Conservation (phyloP, 2,329 filamentous ascomycete species). For the Aspergillus aculeatinus region DNA sequence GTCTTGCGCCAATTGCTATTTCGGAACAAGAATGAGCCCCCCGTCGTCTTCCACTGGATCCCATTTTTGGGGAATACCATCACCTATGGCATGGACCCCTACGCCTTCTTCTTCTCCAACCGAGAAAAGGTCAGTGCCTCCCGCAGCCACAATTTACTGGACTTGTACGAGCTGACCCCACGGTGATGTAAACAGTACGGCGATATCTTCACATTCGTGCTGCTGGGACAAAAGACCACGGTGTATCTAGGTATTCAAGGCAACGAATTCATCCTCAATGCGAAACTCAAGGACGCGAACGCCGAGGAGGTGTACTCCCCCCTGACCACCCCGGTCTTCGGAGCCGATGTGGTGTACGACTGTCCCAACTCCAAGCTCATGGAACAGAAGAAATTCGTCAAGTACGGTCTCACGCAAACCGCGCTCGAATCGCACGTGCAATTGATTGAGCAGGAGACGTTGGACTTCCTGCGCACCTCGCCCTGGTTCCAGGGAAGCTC, state of each 20-base stretch:
- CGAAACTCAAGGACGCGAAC: conserved; percentile 84
- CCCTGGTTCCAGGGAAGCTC: conserved; percentile 59
- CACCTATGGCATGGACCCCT: conserved; percentile 58
- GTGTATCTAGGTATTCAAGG: conserved; percentile 78
- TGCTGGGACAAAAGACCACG: conserved; percentile 84
- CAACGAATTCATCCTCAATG: conserved; percentile 92
- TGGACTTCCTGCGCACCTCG: conserved; percentile 53
- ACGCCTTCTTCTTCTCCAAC: conserved; percentile 73
- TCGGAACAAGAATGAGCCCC: conserved; percentile 64
- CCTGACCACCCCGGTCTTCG: conserved; percentile 70
- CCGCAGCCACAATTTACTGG: background rate
- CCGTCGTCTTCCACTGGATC: conserved; percentile 77
- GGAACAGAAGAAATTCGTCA: conserved; percentile 88
- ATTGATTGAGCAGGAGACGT: conserved; percentile 70
- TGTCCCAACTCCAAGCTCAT: conserved; percentile 89
- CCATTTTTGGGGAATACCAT: conserved; percentile 54
- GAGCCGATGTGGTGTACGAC: conserved; percentile 84
- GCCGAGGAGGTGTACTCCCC: conserved; percentile 87
- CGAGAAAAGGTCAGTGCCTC: conserved; percentile 64
- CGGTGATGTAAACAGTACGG: conserved; percentile 62
- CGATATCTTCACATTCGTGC: conserved; percentile 85
- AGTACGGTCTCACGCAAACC: conserved; percentile 61
- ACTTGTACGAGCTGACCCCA: conserved; percentile 13
- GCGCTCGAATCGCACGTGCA: conserved; percentile 70
- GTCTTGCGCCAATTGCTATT: conserved; percentile 20